A percentile compares a stretch with the other conserved stretches of the same genome.
Conservation (phyloP, 139 green algal species). For the Tetraselmis chui region DNA sequence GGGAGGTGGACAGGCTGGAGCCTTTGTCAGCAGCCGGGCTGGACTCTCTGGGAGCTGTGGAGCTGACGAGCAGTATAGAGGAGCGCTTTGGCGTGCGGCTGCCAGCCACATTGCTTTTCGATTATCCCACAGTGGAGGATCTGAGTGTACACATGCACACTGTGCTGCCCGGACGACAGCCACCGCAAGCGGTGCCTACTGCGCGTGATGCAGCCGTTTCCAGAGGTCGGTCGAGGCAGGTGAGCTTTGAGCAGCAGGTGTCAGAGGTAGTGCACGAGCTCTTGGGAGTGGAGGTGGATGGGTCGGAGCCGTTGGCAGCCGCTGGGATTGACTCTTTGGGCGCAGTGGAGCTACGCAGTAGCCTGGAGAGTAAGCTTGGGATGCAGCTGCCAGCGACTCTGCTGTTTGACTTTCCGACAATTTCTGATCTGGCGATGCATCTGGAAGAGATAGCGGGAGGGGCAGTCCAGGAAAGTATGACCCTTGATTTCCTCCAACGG, state of each 20-base stretch:
- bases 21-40: conserved; percentile 57
- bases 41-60: conserved; percentile 62
- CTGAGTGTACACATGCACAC: conserved; percentile 26
- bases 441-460: not conserved
- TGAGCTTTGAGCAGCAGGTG: not conserved
- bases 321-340: conserved; percentile 42
- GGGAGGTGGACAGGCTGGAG: conserved; percentile 15
- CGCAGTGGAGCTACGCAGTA: conserved; percentile 22
- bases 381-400: conserved; percentile 20
- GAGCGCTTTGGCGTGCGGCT: conserved; percentile 27
- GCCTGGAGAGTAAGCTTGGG: conserved; percentile 12
- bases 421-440: conserved; percentile 6
- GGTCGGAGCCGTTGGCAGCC: conserved; percentile 58
- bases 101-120: conserved; percentile 59
- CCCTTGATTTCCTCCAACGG: too few relatives aligned
- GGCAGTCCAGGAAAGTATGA: too few relatives aligned
- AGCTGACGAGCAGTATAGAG: conserved; percentile 50
- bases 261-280: conserved; percentile 3
- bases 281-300: conserved; percentile 16
- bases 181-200: not conserved
- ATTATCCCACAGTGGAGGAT: conserved; percentile 50
- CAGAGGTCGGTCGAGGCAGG: too few relatives aligned
- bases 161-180: not conserved
- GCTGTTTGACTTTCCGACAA: conserved; percentile 27
- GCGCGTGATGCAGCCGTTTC: not conserved